These are phyloP conservation scores for Sindora glabra DNA, from an alignment of 306 rosid genomes.

Conservation along the genomic window DNA sequence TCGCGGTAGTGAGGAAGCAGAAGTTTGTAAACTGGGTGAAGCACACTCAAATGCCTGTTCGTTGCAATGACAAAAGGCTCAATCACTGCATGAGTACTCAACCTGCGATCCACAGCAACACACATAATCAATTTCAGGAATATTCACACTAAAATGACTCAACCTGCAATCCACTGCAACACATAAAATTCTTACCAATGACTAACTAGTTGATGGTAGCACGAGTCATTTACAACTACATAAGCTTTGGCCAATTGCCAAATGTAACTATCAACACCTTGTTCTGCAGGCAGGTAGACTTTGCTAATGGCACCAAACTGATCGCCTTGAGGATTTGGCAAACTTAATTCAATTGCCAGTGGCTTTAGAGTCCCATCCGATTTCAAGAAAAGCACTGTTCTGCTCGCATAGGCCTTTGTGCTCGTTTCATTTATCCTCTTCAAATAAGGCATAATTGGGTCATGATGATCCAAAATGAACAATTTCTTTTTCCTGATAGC, in stretches of 20 bases:
- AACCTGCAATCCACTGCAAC: no score
- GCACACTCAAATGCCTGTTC: constrained; percentile 29
- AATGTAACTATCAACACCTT: constrained; percentile 45
- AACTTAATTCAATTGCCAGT: constrained; percentile 57
- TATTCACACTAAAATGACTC: no score
- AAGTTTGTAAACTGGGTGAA: constrained; percentile 32
- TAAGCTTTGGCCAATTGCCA: constrained; percentile 78
- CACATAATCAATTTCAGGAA: not conserved
- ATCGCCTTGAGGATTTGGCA: constrained; percentile 49
- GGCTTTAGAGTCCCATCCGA: constrained; percentile 69
- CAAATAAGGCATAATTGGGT: constrained; percentile 49
- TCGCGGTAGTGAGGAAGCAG: constrained; percentile 33
- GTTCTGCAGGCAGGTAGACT: constrained; percentile 41
- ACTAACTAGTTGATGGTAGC: constrained; percentile 66
- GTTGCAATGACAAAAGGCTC: constrained; percentile 56
- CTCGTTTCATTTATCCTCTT: constrained; percentile 36
- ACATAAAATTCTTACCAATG: constrained; percentile 47
- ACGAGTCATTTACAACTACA: constrained; percentile 56
- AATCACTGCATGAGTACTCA: constrained; percentile 74
- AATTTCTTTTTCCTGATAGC: constrained; percentile 44
- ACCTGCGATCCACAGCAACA: constrained; percentile 26
- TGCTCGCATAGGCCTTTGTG: constrained; percentile 48
- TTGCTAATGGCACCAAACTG: constrained; percentile 36
- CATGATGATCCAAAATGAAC: constrained; percentile 66
- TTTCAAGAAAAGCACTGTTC: constrained; percentile 60